Evolutionary conservation across 768 basidiomycete genomes (phyloP), one percentile per base, ranked within the genome.

Genomic region (Clitopilus passeckerianus): DNA sequence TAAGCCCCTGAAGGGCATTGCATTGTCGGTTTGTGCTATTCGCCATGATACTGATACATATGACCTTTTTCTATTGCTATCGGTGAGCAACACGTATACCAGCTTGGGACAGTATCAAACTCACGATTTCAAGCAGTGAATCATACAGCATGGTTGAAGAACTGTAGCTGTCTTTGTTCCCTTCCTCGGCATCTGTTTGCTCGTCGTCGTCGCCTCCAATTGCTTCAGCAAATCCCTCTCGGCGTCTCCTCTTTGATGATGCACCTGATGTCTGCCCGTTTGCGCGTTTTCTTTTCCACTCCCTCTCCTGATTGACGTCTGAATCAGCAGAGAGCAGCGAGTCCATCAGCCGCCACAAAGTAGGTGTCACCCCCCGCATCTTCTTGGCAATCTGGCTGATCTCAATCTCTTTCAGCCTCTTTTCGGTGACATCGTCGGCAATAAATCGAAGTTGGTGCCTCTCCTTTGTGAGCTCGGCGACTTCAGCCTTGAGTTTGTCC

Each of bases 21-120:
- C 66, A 68, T 6, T 60, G 33, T 37, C 65, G 64, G 58, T 71
- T 70, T 20, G 56, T 53, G 50, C 64, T 65, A 10, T 73, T 68
- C 62, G 71, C 57, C 41, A 72, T 58, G 10, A 71, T 66, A 37
- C 65, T 68, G 14, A 73, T 61, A 8, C 66, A 60, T 4, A 68
- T 60, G 5, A 69, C 61, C 16, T 59, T 63, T 60, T 68, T 69
- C 69, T 70, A 54, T 34, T 15, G 50, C 3, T 30, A 15, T n/a
- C 15, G n/a, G 57, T 55, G 12, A 57, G 43, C 15, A 22, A 20
- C 33, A 7, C n/a, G 30, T 22, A 30, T n/a, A 27, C 43, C 1
- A 23, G 53, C 30, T 23, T 56, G 41, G 16, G 15, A 43, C 14
- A 30, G 22, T 35, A 35, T 7, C 8, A 24, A 12, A 56, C 59